Evolutionary conservation across 306 rosid genomes (phyloP).

Genomic region (Medicago lupulina): DNA sequence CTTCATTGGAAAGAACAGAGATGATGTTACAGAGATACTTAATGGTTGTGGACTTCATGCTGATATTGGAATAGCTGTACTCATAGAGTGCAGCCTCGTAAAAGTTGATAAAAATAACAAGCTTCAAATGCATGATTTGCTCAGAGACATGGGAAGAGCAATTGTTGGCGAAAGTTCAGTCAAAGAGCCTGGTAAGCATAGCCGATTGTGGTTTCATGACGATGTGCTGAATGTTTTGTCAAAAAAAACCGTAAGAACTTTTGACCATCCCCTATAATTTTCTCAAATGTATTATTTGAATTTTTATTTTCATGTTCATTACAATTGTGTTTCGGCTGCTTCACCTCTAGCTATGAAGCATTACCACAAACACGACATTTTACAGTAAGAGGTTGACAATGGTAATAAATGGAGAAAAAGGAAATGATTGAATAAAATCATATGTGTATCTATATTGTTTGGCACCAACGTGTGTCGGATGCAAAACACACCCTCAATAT

Average conservation of each 20-base stretch:
- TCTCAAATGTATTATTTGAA: neutral
- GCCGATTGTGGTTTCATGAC: neutral
- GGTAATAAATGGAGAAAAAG: neutral
- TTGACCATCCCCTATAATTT: neutral
- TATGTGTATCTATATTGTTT: too few species aligned
- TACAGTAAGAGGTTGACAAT: neutral
- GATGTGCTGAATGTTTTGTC: slow-evolving; percentile 37
- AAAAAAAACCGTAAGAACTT: slow-evolving; percentile 24
- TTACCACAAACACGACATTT: neutral
- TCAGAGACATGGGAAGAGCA: slow-evolving; percentile 54
- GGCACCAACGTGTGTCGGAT: neutral
- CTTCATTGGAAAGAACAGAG: too few species aligned
- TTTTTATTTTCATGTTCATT: neutral
- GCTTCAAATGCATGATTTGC: slow-evolving; percentile 39
- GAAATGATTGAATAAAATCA: neutral
- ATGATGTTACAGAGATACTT: too few species aligned
- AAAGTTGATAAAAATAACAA: slow-evolving; percentile 34
- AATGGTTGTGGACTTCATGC: too few species aligned
- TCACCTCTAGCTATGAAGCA: neutral
- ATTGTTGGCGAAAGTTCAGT: slow-evolving; percentile 35
- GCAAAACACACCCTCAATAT: neutral
- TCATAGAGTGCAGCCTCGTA: slow-evolving; percentile 42
- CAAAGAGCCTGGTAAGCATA: slow-evolving; percentile 24
- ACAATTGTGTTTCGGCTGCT: neutral
- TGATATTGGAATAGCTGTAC: slow-evolving; percentile 37